Evolutionary conservation across 192 early-diverging fungal genomes (phyloP).

Genomic region (Bifiguratus adelaidae): DNA sequence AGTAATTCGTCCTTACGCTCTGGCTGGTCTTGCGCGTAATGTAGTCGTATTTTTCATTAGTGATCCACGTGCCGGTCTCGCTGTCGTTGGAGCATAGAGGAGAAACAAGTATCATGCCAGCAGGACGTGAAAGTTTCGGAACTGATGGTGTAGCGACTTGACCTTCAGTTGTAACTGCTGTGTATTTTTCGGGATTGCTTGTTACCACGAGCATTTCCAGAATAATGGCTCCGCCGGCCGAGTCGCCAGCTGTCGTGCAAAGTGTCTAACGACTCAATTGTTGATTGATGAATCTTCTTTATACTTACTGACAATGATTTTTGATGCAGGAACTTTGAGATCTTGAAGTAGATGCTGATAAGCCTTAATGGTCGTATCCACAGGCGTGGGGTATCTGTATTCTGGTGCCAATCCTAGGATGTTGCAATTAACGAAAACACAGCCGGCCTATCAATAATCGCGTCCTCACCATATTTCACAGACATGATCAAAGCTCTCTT

Average conservation of each 20-base stretch:
- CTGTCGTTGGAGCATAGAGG: slow-evolving; percentile 17
- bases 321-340: slow-evolving; percentile 6
- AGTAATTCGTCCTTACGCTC: slow-evolving; percentile 18
- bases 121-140: slow-evolving; percentile 17
- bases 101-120: slow-evolving; percentile 12
- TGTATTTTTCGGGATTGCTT: slow-evolving; percentile 19
- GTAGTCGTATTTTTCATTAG: slow-evolving; percentile 16
- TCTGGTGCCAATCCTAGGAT: slow-evolving; percentile 16
- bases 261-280: too few species aligned
- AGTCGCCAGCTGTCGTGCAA: too few species aligned
- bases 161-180: slow-evolving; percentile 6
- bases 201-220: slow-evolving; percentile 23
- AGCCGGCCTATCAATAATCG: too few species aligned
- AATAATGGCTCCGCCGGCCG: slow-evolving; percentile 15
- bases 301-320: slow-evolving; percentile 14
- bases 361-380: slow-evolving; percentile 16
- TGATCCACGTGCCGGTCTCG: slow-evolving; percentile 13
- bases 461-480: slow-evolving; percentile 15
- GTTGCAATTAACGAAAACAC: too few species aligned
- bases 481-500: slow-evolving; percentile 20
- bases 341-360: slow-evolving; percentile 15
- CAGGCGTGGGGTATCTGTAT: slow-evolving; percentile 17
- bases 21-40: slow-evolving; percentile 19
- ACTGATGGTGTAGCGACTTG: slow-evolving; percentile 1
- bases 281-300: too few species aligned